Base-by-base conservation (phyloP, 192 early-diverging fungal genomes). In the Coemansia sp. region DNA sequence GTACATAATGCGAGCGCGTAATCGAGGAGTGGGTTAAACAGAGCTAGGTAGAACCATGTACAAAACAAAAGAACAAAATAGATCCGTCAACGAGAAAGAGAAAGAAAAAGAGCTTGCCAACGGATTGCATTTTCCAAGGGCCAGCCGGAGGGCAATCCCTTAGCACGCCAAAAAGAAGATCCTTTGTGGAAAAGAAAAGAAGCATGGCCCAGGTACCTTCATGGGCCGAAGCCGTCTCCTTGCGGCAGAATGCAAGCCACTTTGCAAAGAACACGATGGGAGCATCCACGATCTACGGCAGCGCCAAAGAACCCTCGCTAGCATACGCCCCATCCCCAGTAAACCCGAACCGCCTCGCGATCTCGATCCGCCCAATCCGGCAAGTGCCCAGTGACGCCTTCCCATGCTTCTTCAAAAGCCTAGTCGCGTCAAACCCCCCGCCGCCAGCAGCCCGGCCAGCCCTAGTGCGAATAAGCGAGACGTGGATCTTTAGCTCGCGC, bases 401-500 rank as follows among this genome's bases (percentile, higher is more conserved):
- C 18, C 62, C 71, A 57, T 65, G 69, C 34, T 62, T 69, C 13
- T 62, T 62, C 36, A 79, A 34, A 60, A 79, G 46, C 16, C 60
- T 61, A 39, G 11, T 59, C 5, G 71, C 77, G 38, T 79, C 63
- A 40, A 78, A 23, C 45, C 60, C 20, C 28, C 34, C 39, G 1
- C 58, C 58, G 38, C 20, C 59, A 20, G 35, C 21, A 31, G 20
- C 34, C 3, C 33, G 35, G 10, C 43, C 16, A 20, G 16, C 28
- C 31, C 60, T 78, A 14, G 70, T 65, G 20, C 67, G 61, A 10
- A 74, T 31, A 31, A 79, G 18, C 2, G 77, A 65, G 2, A 70
- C 46, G 14, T 79, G 77, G 26, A 79, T 67, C 42, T 67, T 79
- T 7, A 79, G 43, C 35, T 57, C 55, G 21, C 77, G 77, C 59